Evolutionary conservation across 495 filamentous ascomycete species (phyloP).

Genomic region (Penicillium riverlandense): DNA sequence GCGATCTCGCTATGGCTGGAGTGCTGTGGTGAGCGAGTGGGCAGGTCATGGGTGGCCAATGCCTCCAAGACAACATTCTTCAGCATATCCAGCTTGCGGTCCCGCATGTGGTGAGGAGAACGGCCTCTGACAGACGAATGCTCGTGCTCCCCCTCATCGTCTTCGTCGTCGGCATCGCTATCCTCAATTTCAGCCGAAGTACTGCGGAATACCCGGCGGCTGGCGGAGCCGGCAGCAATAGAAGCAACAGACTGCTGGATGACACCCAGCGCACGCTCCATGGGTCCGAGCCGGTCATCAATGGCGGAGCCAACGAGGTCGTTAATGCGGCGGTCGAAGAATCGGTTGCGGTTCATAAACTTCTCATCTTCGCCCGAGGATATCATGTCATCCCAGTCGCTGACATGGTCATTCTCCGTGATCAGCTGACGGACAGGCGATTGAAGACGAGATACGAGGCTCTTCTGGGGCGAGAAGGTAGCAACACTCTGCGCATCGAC

Average conservation of each 20-base stretch:
- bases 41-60: constrained; percentile 47
- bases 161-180: constrained; percentile 94
- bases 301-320: constrained; percentile 75
- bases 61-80: constrained; percentile 74
- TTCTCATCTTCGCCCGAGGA: constrained; percentile 77
- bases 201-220: constrained; percentile 41
- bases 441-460: constrained; percentile 32
- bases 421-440: constrained; percentile 61
- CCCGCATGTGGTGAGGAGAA: constrained; percentile 57
- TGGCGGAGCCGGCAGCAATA: constrained; percentile 33
- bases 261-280: constrained; percentile 66
- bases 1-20: constrained; percentile 33
- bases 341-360: constrained; percentile 62
- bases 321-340: constrained; percentile 86
- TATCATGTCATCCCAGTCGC: constrained; percentile 87
- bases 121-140: constrained; percentile 40
- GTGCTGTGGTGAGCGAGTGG: constrained; percentile 24
- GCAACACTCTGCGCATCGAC: constrained; percentile 30
- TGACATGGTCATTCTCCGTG: constrained; percentile 58
- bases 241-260: constrained; percentile 64
- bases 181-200: constrained; percentile 58
- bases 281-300: constrained; percentile 63
- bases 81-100: constrained; percentile 78
- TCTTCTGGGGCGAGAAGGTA: constrained; percentile 34
- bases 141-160: constrained; percentile 55